Percentiles rank a stretch among this genome's conserved stretches.
Conservation (phyloP, 2,329 filamentous ascomycete genomes). For the Lecanicillium sp. region DNA sequence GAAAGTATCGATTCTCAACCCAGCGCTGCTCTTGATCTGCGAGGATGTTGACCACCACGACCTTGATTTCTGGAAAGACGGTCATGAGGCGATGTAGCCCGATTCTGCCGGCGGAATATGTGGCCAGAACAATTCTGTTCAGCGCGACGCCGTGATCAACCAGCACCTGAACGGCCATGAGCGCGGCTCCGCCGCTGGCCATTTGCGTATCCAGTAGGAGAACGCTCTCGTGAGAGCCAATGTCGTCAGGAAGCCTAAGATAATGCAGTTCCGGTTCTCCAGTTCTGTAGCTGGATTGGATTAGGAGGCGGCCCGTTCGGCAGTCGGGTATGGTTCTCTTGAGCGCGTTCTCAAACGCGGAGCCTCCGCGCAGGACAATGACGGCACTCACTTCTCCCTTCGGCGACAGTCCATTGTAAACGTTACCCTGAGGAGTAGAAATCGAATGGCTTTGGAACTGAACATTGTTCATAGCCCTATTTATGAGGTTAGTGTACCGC, state of each 20-base stretch:
- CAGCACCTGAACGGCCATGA: slow-evolving; percentile 96
- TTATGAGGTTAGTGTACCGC: slow-evolving; percentile 2
- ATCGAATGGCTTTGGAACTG: slow-evolving; percentile 58
- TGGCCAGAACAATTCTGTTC: slow-evolving; percentile 83
- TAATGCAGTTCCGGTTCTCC: slow-evolving; percentile 93
- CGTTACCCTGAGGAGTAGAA: slow-evolving; percentile 60
- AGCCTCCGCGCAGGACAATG: slow-evolving; percentile 80
- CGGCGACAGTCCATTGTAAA: slow-evolving; percentile 64
- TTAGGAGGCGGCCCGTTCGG: slow-evolving; percentile 78
- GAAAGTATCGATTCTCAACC: slow-evolving; percentile 84
- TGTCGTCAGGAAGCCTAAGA: slow-evolving; percentile 67
- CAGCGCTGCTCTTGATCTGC: slow-evolving; percentile 78
- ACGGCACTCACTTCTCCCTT: slow-evolving; percentile 77
- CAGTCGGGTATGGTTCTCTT: slow-evolving; percentile 90
- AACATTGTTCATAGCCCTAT: slow-evolving; percentile 68
- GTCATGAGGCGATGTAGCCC: slow-evolving; percentile 79
- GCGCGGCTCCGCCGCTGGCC: slow-evolving; percentile 73
- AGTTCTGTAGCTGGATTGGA: slow-evolving; percentile 78
- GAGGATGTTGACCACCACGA: slow-evolving; percentile 77
- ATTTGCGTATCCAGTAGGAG: slow-evolving; percentile 90
- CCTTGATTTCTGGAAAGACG: slow-evolving; percentile 80
- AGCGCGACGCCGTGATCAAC: slow-evolving; percentile 87
- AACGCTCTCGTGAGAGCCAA: slow-evolving; percentile 69
- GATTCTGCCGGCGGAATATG: slow-evolving; percentile 78
- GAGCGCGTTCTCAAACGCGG: slow-evolving; percentile 79